These are phyloP conservation scores for Saturnispora hagleri DNA, from an alignment of 805 yeast genomes.

Conservation along the genomic window DNA sequence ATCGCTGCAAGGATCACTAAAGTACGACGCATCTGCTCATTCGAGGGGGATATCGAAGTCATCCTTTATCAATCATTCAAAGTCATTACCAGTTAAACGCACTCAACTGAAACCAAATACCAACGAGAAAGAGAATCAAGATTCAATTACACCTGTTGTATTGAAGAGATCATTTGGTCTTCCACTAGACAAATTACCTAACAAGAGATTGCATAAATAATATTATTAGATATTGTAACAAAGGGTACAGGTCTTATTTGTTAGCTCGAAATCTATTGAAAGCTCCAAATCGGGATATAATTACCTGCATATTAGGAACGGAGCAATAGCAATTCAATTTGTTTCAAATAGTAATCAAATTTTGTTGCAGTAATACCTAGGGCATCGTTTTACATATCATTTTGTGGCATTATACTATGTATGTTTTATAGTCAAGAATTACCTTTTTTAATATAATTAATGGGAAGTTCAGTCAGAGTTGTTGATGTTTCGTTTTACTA, in stretches of 20 bases:
- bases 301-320: background rate
- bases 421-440: background rate
- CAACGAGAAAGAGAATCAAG: background rate
- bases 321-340: background rate
- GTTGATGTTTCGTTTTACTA: background rate
- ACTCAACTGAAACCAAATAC: slow-evolving; percentile 10
- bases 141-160: background rate
- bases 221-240: background rate
- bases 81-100: slow-evolving; percentile 55
- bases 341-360: background rate
- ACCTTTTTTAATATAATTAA: background rate
- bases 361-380: background rate
- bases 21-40: slow-evolving; percentile 50
- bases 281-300: background rate
- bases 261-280: background rate
- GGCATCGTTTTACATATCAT: background rate
- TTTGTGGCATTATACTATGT: background rate
- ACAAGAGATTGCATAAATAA: slow-evolving; percentile 19
- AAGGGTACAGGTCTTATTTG: background rate
- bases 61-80: slow-evolving; percentile 46
- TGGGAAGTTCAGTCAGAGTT: background rate
- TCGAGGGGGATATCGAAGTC: slow-evolving; percentile 49
- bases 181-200: slow-evolving; percentile 16
- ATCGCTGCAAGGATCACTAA: slow-evolving; percentile 29
- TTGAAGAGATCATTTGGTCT: slow-evolving; percentile 21